These are phyloP conservation scores for Dactylonectria estremocensis DNA, from an alignment of 2,329 filamentous ascomycete genomes.

Conservation along the genomic window DNA sequence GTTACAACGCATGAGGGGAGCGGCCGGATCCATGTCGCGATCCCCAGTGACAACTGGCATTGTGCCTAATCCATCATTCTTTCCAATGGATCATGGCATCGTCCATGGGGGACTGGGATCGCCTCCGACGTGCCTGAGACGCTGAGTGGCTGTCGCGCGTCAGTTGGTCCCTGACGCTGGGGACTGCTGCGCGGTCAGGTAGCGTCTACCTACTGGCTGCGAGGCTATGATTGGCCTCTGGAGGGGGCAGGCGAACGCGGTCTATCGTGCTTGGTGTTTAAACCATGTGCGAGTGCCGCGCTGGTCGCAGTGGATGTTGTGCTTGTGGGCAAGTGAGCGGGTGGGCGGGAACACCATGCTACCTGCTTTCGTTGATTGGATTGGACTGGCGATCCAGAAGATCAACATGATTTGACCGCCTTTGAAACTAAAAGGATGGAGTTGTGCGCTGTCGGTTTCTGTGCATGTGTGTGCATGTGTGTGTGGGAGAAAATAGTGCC, in stretches of 20 bases:
- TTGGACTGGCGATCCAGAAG: neutral
- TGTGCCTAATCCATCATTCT: constrained; percentile 23
- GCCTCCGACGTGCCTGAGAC: constrained; percentile 41
- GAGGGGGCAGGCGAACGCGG: constrained; percentile 24
- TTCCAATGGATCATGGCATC: constrained; percentile 23
- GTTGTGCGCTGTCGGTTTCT: constrained; percentile 8
- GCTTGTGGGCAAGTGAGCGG: constrained; percentile 4
- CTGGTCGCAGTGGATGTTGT: constrained; percentile 15
- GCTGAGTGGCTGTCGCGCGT: constrained; percentile 42
- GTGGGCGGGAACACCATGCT: neutral
- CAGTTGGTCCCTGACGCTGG: constrained; percentile 37
- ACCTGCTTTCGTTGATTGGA: constrained; percentile 18
- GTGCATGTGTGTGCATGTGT: constrained; percentile 13
- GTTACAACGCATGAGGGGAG: constrained; percentile 18
- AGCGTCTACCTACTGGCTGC: constrained; percentile 33
- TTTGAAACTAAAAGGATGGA: constrained; percentile 16
- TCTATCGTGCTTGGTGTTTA: constrained; percentile 9
- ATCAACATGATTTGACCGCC: constrained; percentile 16
- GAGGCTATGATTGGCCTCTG: constrained; percentile 37
- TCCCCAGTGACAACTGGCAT: constrained; percentile 33
- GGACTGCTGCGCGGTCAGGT: constrained; percentile 45
- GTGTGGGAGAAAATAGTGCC: constrained; percentile 19
- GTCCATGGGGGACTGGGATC: constrained; percentile 29
- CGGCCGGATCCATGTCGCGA: constrained; percentile 24
- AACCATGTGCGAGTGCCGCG: constrained; percentile 12